Base-by-base conservation (phyloP, 116 monocot genomes). In the Iris pallida region DNA sequence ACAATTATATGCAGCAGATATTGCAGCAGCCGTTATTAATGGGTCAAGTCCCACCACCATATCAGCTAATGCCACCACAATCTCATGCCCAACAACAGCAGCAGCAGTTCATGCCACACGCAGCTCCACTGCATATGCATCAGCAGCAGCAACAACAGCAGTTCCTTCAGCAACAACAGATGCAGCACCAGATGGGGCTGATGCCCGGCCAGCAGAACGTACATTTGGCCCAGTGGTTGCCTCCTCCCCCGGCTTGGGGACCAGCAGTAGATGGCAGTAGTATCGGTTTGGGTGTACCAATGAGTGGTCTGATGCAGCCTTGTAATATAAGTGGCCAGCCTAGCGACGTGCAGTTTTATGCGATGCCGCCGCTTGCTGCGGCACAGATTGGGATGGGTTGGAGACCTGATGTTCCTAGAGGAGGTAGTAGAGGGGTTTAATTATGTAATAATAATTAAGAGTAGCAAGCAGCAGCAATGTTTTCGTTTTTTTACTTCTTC, bases 371-470 rank as follows among this genome's bases (percentile, higher is more conserved):
- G 4, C 58, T 46, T 55, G 61, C 67, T 0, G 56, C 66, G 4
- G 42, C 40, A 15, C 65, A 62, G n/a, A 78, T 61, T 64, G 66
- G 59, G 7, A 65, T 55, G 42, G 57, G 47, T 0, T 86, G 86
- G 86, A 82, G 82, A 52, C 76, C 78, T 42, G 69, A 82, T 70
- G 14, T 64, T 53, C 46, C 55, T 20, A 59, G 47, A 45, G 30
- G 30, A 30, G 30, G 30, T 30, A 79, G 42, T 7, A 41, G 16
- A 0, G 65, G 59, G 0, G 15, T 58, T 13, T 48, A 59, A 46
- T 55, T 10, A 8, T 54, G 67, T 67, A 67, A 42, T n/a, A 16
- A 60, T 4, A 14, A 8, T 7, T 8, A 7, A 1, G 8, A 10
- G 8, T 41, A 8, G 42, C 40, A 3, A 45, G 45, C 45, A 45